phyloP scores from a whole-genome alignment of 352 stramenopile species.

The Pythium brassicae region DNA sequence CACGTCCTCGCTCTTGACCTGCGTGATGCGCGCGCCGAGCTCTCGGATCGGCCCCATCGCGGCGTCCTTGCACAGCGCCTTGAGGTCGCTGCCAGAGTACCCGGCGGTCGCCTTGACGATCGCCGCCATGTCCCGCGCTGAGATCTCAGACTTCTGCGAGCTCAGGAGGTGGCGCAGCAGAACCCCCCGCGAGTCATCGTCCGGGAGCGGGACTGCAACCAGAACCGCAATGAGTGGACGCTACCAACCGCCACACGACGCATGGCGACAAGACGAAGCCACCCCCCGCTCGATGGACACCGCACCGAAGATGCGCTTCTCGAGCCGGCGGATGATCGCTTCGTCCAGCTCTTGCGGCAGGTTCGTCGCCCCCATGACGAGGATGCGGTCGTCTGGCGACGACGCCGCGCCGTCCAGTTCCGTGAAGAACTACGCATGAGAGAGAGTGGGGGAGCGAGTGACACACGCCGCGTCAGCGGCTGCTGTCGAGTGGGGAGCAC shows the following conservation, averaged over 20 bases:
- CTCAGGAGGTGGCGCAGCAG: conserved; percentile 57
- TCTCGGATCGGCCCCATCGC: conserved; percentile 90
- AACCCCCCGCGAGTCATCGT: conserved; percentile 41
- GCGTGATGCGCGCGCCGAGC: conserved; percentile 46
- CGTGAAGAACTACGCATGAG: conserved; percentile 68
- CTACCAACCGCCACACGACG: too few relatives aligned
- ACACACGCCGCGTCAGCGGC: too few relatives aligned
- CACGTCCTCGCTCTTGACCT: conserved; percentile 60
- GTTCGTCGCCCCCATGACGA: conserved; percentile 88
- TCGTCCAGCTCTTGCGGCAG: conserved; percentile 84
- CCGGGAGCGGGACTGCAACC: conserved; percentile 61
- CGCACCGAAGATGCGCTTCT: conserved; percentile 88
- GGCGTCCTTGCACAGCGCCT: conserved; percentile 93
- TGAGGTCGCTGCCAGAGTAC: conserved; percentile 87
- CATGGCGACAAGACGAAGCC: too few relatives aligned
- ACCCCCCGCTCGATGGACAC: conserved; percentile 3
- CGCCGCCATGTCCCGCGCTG: conserved; percentile 50
- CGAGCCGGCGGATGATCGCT: conserved; percentile 78
- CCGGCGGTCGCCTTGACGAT: conserved; percentile 73
- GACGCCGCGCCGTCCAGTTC: conserved; percentile 80
- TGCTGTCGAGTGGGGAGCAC: too few relatives aligned
- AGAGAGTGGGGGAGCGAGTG: too few relatives aligned
- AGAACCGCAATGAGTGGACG: not conserved
- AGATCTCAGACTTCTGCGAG: conserved; percentile 47
- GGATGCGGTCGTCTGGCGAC: conserved; percentile 67